Evolutionary conservation across 139 green algal genomes (phyloP).

Genomic region (Astrephomene gubernaculifera): DNA sequence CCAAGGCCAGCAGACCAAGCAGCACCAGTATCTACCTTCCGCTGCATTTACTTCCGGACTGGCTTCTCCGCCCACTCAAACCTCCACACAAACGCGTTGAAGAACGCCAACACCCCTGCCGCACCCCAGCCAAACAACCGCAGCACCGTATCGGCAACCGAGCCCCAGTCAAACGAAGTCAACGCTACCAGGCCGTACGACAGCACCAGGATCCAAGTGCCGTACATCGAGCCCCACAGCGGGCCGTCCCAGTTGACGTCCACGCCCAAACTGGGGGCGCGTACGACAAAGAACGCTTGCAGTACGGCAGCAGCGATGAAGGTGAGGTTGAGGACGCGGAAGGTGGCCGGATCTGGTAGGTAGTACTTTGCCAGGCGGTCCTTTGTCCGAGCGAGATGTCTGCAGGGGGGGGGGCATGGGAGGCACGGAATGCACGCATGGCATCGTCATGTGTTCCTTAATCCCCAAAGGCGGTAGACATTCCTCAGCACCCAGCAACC

Average conservation of each 20-base stretch:
- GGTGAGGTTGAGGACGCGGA: neutral
- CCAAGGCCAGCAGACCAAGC: too few species aligned
- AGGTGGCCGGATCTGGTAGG: neutral
- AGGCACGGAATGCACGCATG: neutral
- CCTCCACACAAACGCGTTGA: constrained; percentile 32
- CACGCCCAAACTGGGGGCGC: neutral
- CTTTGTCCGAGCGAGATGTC: neutral
- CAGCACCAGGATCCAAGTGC: neutral
- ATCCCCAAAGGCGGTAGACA: too few species aligned
- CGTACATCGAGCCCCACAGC: constrained; percentile 39
- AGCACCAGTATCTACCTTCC: too few species aligned
- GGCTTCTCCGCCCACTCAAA: constrained; percentile 21
- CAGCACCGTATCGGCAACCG: neutral
- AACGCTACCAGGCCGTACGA: constrained; percentile 8
- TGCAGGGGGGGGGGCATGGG: neutral
- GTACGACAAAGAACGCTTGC: neutral
- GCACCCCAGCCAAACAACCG: neutral
- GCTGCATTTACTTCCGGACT: too few species aligned
- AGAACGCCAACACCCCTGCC: neutral
- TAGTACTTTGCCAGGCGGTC: constrained; percentile 9
- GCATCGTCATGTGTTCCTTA: too few species aligned
- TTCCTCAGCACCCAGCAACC: too few species aligned
- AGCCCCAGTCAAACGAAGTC: constrained; percentile 3
- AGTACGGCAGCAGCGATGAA: constrained; percentile 20
- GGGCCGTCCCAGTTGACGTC: constrained; percentile 34